phyloP scores from a whole-genome alignment of 2,329 filamentous ascomycete species.

The Fusarium tricinctum region DNA sequence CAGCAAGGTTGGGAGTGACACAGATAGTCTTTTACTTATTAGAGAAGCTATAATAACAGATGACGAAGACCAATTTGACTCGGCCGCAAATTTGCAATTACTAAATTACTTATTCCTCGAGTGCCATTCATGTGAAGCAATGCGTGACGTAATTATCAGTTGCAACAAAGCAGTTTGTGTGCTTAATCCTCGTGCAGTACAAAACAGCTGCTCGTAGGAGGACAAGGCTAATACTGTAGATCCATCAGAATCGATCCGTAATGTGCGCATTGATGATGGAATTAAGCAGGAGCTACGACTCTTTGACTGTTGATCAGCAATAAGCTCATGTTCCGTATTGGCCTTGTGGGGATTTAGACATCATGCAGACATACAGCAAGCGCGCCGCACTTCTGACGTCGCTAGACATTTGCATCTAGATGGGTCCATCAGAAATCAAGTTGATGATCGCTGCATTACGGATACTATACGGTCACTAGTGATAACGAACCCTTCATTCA shows the following conservation, averaged over 20 bases:
- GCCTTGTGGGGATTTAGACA: slow-evolving; percentile 10
- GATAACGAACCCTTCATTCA: background rate
- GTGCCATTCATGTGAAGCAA: background rate
- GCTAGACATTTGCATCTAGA: slow-evolving; percentile 10
- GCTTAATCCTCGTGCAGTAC: too few relatives aligned
- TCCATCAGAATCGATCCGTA: slow-evolving; percentile 18
- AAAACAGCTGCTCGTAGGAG: too few relatives aligned
- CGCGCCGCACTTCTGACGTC: slow-evolving; percentile 28
- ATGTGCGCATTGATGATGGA: slow-evolving; percentile 38
- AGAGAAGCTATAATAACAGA: slow-evolving; percentile 32
- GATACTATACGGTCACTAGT: background rate
- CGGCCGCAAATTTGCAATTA: background rate
- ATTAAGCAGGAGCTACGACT: slow-evolving; percentile 29
- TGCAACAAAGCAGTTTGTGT: too few relatives aligned
- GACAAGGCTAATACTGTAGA: slow-evolving; percentile 14
- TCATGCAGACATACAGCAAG: slow-evolving; percentile 4
- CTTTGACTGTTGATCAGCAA: slow-evolving; percentile 22
- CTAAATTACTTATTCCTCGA: background rate
- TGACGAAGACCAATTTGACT: slow-evolving; percentile 46
- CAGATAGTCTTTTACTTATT: slow-evolving; percentile 3
- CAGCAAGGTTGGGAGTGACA: slow-evolving; percentile 8
- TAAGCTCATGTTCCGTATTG: slow-evolving; percentile 15
- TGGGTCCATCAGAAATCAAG: slow-evolving; percentile 6
- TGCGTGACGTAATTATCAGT: slow-evolving; percentile 1
- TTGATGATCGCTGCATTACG: background rate